Percentiles rank a stretch among this genome's conserved stretches.
phyloP scores from a whole-genome alignment of 225 moss, liverwort and hornwort species.

The Straminergon stramineum region DNA sequence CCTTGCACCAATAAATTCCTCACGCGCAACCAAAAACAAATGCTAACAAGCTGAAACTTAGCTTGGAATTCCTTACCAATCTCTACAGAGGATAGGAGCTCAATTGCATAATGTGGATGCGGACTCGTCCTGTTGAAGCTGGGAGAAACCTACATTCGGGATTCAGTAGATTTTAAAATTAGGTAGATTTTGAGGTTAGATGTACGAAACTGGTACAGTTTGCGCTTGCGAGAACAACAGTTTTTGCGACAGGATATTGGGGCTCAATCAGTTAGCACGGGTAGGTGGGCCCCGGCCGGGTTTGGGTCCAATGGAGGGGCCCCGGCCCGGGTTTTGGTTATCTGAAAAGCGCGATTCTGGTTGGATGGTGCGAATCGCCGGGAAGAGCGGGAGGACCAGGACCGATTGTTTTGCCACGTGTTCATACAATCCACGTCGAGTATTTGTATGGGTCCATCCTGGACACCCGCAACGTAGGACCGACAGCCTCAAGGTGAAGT shows the following conservation, averaged over 20 bases:
- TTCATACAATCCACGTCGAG: not conserved
- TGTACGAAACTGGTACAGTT: accelerated
- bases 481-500: not conserved
- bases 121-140: not conserved
- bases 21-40: not conserved
- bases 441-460: not conserved
- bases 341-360: not conserved
- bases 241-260: too few relatives aligned
- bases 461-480: not conserved
- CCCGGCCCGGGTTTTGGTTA: not conserved
- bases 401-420: not conserved
- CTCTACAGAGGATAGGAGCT: not conserved
- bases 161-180: too few relatives aligned
- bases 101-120: too few relatives aligned
- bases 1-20: not conserved
- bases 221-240: not conserved
- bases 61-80: not conserved
- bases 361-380: not conserved
- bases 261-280: not conserved
- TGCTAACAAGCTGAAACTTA: not conserved
- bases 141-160: not conserved
- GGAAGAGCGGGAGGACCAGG: not conserved
- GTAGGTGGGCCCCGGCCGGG: not conserved
- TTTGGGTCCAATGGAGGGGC: not conserved
- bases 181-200: too few relatives aligned